phyloP scores from a whole-genome alignment of 208 protist genomes.

The Vickermania spadyakhi region DNA sequence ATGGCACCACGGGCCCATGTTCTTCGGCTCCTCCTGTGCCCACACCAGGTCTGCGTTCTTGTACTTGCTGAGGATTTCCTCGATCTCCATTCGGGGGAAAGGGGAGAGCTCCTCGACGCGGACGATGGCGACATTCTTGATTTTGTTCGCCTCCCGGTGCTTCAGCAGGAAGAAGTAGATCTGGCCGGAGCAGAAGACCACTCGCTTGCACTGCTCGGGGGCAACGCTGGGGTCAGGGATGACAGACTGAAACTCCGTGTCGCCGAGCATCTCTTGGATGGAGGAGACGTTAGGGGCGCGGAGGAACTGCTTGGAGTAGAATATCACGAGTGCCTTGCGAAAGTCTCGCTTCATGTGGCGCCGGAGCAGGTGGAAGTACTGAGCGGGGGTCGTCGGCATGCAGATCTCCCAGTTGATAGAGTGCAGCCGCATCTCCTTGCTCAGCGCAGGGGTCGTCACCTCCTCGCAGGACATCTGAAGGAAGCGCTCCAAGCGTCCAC shows the following conservation, averaged over 20 bases:
- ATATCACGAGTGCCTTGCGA: slow-evolving; percentile 96
- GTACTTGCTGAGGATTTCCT: slow-evolving; percentile 73
- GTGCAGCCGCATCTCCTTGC: slow-evolving; percentile 46
- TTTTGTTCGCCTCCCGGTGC: slow-evolving; percentile 40
- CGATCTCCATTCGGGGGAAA: slow-evolving; percentile 94
- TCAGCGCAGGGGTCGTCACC: slow-evolving; percentile 74
- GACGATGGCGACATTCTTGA: slow-evolving; percentile 84
- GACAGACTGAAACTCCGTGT: slow-evolving; percentile 69
- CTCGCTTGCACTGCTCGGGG: slow-evolving; percentile 54
- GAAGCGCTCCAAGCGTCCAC: slow-evolving; percentile 96
- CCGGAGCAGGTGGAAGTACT: slow-evolving; percentile 98
- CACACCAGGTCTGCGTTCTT: slow-evolving; percentile 89
- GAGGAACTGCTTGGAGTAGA: slow-evolving; percentile 89
- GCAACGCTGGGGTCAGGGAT: slow-evolving; percentile 66
- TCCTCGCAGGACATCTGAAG: slow-evolving; percentile 95
- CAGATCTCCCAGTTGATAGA: slow-evolving; percentile 87
- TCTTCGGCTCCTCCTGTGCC: slow-evolving; percentile 97
- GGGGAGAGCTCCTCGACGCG: slow-evolving; percentile 95
- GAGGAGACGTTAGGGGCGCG: slow-evolving; percentile 80
- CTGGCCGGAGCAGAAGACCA: slow-evolving; percentile 96
- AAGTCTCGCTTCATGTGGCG: slow-evolving; percentile 97
- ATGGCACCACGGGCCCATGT: slow-evolving; percentile 92
- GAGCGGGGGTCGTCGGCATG: slow-evolving; percentile 94
- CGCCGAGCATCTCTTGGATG: slow-evolving; percentile 36
- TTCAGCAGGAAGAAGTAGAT: slow-evolving; percentile 93